A percentile compares a stretch with the other conserved stretches of the same genome.
Evolutionary conservation across 371 early-diverging fungal species (phyloP).

Genomic region (Mycotypha africana): DNA sequence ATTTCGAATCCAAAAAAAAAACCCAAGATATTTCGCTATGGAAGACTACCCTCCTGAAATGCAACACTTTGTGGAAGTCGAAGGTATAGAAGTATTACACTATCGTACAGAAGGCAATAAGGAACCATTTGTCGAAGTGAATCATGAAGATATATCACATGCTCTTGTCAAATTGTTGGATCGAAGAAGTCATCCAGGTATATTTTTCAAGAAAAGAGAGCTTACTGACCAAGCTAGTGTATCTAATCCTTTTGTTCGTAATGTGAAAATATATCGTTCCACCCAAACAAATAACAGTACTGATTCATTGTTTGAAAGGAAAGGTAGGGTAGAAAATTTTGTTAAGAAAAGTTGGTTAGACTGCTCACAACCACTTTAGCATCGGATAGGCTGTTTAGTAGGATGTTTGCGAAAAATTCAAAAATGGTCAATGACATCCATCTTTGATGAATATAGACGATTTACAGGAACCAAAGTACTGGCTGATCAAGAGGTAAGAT

Average conservation of each 20-base stretch:
- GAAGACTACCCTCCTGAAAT: conserved; percentile 83
- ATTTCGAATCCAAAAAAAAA: background rate
- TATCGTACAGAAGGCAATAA: conserved; percentile 85
- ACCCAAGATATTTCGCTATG: conserved; percentile 61
- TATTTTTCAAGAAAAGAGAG: background rate
- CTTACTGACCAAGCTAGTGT: background rate
- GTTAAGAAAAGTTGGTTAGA: no score
- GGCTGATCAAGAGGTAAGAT: conserved; percentile 90
- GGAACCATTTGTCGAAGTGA: conserved; percentile 92
- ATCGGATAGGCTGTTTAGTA: conserved; percentile 90
- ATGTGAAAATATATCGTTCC: no score
- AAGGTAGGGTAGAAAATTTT: conserved; percentile 49
- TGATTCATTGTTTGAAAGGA: conserved; percentile 93
- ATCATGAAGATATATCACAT: conserved; percentile 68
- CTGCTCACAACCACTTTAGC: conserved; percentile 26
- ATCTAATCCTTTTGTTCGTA: no score
- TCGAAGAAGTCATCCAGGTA: conserved; percentile 72
- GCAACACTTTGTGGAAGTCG: conserved; percentile 64
- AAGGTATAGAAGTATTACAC: conserved; percentile 74
- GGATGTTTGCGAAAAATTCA: conserved; percentile 92
- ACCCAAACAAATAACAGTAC: conserved; percentile 32
- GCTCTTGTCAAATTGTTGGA: conserved; percentile 78
- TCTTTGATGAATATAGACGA: conserved; percentile 92
- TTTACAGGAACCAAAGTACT: conserved; percentile 90
- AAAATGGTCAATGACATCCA: conserved; percentile 91